Conservation (phyloP, 768 basidiomycete species). For the Tylopilus intermedius region DNA sequence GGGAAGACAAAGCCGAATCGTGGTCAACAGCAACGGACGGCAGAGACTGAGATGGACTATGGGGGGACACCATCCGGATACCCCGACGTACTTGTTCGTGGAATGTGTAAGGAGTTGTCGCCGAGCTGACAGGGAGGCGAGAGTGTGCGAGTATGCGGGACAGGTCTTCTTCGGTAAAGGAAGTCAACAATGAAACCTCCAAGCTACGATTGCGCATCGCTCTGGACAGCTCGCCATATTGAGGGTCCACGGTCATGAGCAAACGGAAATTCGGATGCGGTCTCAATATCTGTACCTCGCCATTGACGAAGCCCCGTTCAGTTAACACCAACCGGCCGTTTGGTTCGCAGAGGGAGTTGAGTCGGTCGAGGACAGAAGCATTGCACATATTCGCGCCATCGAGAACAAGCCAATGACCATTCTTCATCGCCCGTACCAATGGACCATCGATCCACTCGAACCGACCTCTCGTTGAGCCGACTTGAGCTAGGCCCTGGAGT, state of each 20-base stretch:
- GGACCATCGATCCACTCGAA: slow-evolving; percentile 98
- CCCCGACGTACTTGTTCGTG: slow-evolving; percentile 27
- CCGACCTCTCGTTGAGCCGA: slow-evolving; percentile 38
- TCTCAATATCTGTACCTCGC: slow-evolving; percentile 62
- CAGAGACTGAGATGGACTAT: slow-evolving; percentile 1
- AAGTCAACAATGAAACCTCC: slow-evolving; percentile 59
- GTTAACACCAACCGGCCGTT: slow-evolving; percentile 79
- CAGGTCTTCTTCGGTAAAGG: slow-evolving; percentile 42
- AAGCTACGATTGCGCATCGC: slow-evolving; percentile 98
- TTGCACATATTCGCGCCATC: slow-evolving; percentile 94
- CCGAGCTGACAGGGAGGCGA: slow-evolving; percentile 40
- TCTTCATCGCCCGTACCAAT: slow-evolving; percentile 76
- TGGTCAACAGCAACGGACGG: slow-evolving; percentile 46
- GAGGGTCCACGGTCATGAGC: slow-evolving; percentile 91
- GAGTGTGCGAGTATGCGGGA: slow-evolving; percentile 41
- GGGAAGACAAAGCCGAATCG: slow-evolving; percentile 40
- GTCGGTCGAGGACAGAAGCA: slow-evolving; percentile 90
- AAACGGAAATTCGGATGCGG: slow-evolving; percentile 90
- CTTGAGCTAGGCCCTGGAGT: slow-evolving; percentile 20
- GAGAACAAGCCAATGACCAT: slow-evolving; percentile 85
- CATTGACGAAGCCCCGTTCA: slow-evolving; percentile 82
- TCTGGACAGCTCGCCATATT: slow-evolving; percentile 87
- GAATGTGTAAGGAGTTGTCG: slow-evolving; percentile 8
- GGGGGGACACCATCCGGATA: slow-evolving; percentile 3
- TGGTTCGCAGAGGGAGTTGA: slow-evolving; percentile 93